Evolutionary conservation across 352 stramenopile species (phyloP).

Genomic region (Pythium phragmiticola): DNA sequence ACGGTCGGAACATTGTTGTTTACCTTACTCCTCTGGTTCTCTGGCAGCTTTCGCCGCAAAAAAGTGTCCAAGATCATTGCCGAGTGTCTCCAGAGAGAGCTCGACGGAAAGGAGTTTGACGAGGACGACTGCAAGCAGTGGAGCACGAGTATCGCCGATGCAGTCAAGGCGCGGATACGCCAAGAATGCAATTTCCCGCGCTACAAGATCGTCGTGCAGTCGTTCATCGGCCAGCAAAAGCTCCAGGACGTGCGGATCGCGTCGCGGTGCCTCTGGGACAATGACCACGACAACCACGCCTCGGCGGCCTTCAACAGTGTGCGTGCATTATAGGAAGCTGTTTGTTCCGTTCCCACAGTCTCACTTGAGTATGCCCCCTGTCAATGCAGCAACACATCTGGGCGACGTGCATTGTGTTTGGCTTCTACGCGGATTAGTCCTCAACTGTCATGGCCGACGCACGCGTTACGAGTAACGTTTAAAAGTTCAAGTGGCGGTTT

Average conservation of each 20-base stretch:
- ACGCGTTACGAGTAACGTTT: not conserved
- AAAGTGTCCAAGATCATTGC: constrained; percentile 72
- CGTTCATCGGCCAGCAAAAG: constrained; percentile 92
- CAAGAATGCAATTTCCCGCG: constrained; percentile 75
- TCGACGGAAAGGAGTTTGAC: constrained; percentile 76
- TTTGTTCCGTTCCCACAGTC: not conserved
- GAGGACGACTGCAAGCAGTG: constrained; percentile 68
- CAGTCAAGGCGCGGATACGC: constrained; percentile 59
- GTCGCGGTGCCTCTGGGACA: constrained; percentile 94
- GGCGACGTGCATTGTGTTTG: constrained; percentile 89
- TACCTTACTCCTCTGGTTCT: not conserved
- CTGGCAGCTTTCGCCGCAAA: constrained; percentile 63
- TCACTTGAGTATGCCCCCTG: not conserved
- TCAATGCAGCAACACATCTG: constrained; percentile 78
- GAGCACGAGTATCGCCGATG: constrained; percentile 64
- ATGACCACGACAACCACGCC: constrained; percentile 92
- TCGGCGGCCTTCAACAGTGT: constrained; percentile 87
- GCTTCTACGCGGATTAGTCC: constrained; percentile 84
- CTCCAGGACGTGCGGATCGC: constrained; percentile 93
- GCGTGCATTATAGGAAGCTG: constrained; percentile 13
- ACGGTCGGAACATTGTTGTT: not conserved
- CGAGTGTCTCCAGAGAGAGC: constrained; percentile 63
- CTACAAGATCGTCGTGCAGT: constrained; percentile 95
- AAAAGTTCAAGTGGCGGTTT: constrained; percentile 21
- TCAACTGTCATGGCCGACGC: not conserved